These are phyloP conservation scores for Saccharomycopsis babjevae DNA, from an alignment of 805 yeast species.

Conservation along the genomic window DNA sequence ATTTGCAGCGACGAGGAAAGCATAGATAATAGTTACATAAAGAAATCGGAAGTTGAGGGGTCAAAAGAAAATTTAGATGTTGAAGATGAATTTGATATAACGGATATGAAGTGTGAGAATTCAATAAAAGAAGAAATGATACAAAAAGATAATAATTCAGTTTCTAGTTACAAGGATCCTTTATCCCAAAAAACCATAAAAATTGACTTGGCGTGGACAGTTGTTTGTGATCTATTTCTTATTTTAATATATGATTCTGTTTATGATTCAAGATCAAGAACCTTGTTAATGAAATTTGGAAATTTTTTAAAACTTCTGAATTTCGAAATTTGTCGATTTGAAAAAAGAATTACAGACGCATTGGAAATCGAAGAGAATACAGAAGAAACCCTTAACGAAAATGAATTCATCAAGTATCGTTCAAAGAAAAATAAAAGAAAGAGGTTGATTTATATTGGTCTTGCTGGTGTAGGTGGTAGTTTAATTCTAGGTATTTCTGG, in stretches of 20 bases:
- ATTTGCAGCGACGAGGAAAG: neutral
- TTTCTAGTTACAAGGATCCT: constrained; percentile 27
- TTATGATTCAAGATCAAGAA: constrained; percentile 83
- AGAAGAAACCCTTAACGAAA: constrained; percentile 69
- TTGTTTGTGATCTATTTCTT: constrained; percentile 82
- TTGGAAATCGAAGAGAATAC: constrained; percentile 78
- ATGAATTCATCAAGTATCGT: constrained; percentile 56
- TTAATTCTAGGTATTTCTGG: constrained; percentile 90
- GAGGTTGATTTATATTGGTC: constrained; percentile 77
- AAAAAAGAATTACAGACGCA: constrained; percentile 81
- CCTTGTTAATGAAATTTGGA: constrained; percentile 65
- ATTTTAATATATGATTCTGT: constrained; percentile 71
- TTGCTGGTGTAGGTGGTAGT: constrained; percentile 95
- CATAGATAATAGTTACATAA: constrained; percentile 9
- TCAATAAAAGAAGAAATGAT: neutral
- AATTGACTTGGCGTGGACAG: constrained; percentile 85
- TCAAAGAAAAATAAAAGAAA: constrained; percentile 54
- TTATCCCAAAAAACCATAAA: constrained; percentile 33
- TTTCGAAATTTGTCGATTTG: constrained; percentile 81
- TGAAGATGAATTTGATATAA: neutral
- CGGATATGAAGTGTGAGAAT: neutral
- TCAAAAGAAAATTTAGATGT: neutral
- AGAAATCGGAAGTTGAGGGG: constrained; percentile 9
- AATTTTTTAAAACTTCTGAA: constrained; percentile 42
- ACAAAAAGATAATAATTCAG: constrained; percentile 9